These are phyloP conservation scores for Sporisorium exsertum DNA, from an alignment of 1,284 basidiomycete genomes.

Conservation along the genomic window DNA sequence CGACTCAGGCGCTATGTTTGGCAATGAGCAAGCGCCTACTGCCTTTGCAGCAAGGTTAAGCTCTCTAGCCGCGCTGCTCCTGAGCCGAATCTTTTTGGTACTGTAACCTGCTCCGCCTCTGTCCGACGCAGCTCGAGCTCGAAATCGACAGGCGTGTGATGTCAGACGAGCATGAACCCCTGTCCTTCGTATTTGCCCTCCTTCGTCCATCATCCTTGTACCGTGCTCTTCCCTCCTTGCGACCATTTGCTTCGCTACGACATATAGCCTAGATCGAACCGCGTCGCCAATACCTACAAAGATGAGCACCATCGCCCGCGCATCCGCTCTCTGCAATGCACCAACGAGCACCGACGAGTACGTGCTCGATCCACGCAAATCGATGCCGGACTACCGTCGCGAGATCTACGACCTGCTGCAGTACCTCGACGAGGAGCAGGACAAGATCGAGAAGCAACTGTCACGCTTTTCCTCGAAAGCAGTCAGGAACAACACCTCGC, in stretches of 20 bases:
- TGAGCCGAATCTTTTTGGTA: background rate
- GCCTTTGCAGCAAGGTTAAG: background rate
- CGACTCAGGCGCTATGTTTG: background rate
- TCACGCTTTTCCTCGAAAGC: constrained; percentile 16
- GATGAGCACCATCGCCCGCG: constrained; percentile 21
- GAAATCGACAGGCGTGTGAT: background rate
- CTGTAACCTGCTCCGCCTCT: too few relatives aligned
- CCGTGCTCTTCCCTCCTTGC: background rate
- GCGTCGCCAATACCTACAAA: background rate
- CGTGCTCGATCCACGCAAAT: constrained; percentile 42
- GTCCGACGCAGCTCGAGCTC: too few relatives aligned
- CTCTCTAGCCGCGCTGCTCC: background rate
- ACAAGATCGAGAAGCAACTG: constrained; percentile 45
- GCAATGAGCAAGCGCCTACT: background rate
- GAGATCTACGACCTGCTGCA: constrained; percentile 51
- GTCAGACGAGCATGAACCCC: background rate
- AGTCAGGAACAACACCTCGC: background rate
- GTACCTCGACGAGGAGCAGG: constrained; percentile 48
- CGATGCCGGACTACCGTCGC: constrained; percentile 44
- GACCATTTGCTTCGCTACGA: background rate
- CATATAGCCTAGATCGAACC: constrained; percentile 5
- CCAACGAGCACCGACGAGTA: constrained; percentile 19
- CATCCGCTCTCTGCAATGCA: background rate
- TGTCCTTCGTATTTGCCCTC: background rate
- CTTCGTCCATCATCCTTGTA: background rate